Conservation (phyloP, 208 protist species). For the Leishmania major region DNA sequence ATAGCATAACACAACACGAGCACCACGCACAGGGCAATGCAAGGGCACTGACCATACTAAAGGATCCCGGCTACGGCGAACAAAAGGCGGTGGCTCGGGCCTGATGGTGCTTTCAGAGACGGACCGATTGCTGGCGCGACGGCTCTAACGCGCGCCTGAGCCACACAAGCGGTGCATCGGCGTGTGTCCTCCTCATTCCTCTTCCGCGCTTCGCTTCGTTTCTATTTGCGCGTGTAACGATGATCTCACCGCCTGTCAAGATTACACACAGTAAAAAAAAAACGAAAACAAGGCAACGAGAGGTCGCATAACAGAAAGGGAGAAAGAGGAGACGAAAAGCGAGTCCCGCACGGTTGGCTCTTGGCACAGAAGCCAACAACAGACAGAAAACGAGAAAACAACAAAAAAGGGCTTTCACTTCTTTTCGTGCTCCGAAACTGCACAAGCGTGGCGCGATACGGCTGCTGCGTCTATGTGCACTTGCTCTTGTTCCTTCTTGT, state of each 20-base stretch:
- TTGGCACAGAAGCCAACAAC: not conserved
- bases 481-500: not conserved
- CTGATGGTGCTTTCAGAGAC: not conserved
- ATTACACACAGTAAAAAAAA: not conserved
- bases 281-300: not conserved
- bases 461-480: not conserved
- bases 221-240: not conserved
- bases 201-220: not conserved
- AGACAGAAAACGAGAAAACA: not conserved
- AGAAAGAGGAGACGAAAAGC: not conserved
- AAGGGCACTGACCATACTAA: not conserved
- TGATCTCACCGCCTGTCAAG: not conserved
- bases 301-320: not conserved
- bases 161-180: not conserved
- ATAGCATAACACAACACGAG: not conserved
- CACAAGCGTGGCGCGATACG: not conserved
- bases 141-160: not conserved
- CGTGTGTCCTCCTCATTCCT: not conserved
- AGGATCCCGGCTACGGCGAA: not conserved
- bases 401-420: not conserved
- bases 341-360: not conserved
- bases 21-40: not conserved
- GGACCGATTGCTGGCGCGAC: not conserved
- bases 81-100: not conserved
- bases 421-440: not conserved